A percentile compares a stretch with the other conserved stretches of the same genome.
phyloP scores from a whole-genome alignment of 1,284 basidiomycete species.

The Naganishia liquefaciens region DNA sequence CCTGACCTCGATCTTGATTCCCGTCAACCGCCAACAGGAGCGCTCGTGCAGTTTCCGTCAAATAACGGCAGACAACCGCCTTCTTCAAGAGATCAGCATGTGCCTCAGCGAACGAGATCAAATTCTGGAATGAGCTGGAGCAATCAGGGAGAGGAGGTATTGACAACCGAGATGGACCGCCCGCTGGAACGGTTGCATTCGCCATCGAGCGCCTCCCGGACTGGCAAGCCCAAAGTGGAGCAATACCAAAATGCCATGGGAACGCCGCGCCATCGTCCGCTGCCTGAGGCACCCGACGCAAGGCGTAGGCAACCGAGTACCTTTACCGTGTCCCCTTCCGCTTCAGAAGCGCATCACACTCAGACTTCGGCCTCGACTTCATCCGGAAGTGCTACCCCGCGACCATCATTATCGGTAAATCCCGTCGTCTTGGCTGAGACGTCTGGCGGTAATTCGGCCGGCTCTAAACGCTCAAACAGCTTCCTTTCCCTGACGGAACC shows the following conservation, averaged over 20 bases:
- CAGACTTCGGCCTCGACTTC: neutral
- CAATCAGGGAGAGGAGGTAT: neutral
- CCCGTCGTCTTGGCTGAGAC: neutral
- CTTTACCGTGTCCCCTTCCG: neutral
- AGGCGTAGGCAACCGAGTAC: conserved; percentile 1
- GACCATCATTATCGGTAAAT: conserved; percentile 11
- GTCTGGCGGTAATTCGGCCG: neutral
- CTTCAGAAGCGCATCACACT: neutral
- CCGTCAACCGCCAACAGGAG: neutral
- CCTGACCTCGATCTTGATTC: conserved; percentile 11
- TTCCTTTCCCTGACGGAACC: neutral
- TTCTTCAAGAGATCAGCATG: neutral
- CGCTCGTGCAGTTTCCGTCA: neutral
- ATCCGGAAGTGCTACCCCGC: conserved; percentile 8
- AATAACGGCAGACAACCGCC: neutral
- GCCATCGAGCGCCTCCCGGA: neutral
- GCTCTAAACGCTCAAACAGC: conserved; percentile 2
- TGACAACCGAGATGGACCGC: too few species aligned
- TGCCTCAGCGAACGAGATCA: neutral
- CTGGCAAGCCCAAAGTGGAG: too few species aligned
- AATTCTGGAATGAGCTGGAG: conserved; percentile 5
- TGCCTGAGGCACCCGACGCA: conserved; percentile 10
- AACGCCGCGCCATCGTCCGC: conserved; percentile 1
- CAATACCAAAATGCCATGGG: neutral
- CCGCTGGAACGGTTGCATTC: neutral